Evolutionary conservation across 2,329 filamentous ascomycete species (phyloP), one percentile per base, ranked within the genome.

Genomic region (Epichloe glyceriae): DNA sequence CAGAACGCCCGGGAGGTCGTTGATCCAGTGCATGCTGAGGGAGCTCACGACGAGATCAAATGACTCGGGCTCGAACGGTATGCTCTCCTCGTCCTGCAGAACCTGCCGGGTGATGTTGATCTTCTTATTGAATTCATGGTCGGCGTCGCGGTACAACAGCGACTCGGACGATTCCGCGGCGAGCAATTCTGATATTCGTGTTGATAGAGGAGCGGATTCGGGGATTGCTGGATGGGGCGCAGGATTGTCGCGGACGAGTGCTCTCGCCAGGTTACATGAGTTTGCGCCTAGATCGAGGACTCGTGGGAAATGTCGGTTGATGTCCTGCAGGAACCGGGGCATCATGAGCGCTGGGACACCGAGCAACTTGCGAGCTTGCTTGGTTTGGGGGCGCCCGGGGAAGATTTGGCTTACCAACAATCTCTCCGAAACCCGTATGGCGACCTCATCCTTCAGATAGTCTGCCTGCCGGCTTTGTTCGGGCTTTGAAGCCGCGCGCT

Each of bases 271-370:
- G 67, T 96, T 95, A 76, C 91, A 96, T 54, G 91, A 88, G 66
- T 97, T 95, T 55, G 93, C 91, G 55, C 93, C 93, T 34, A 96
- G 82, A 67, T 98, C 93, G 54, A 98, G 85, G 22, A 89, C 88
- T 57, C 80, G 77, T 43, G 85, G 80, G 60, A 95, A 96, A 51
- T 82, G 75, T 34, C 93, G 86, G 61, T 95, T 95, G 72, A 98
- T 94, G 64, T 97, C 90, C 86, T 90, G 56, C 38, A 44, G 17
- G 19, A 43, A 17, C 10, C 26, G 7, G 22, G 26, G 26, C 8
- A 7, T 35, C 11, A 3, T 37, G 12, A 46, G 41, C 14, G 22
- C 30, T 14, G 30, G 30, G 5, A 14, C 30, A 30, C 30, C 10
- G 30, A 10, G 30, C 30, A 30, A 30, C 30, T 11, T 11, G 30